Conservation (phyloP, 257 asterid species). For the Gardenia jasminoides region DNA sequence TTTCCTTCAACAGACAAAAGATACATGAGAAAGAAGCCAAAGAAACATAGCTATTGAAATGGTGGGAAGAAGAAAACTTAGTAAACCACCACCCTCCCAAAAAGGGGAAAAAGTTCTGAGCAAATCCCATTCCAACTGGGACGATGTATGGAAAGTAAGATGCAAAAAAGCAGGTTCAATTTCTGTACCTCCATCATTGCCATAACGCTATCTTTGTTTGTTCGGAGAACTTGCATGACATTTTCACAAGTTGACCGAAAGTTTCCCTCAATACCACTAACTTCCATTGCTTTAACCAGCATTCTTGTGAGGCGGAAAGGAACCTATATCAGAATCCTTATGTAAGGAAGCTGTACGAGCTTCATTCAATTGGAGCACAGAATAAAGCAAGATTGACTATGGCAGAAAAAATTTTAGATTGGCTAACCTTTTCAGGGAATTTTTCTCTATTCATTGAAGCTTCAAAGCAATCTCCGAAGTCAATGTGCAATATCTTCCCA, state of each 20-base stretch:
- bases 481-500: constrained; percentile 97
- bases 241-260: constrained; percentile 95
- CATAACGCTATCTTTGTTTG: constrained; percentile 95
- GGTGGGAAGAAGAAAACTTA: not conserved
- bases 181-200: constrained; percentile 98
- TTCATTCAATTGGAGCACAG: constrained; percentile 5
- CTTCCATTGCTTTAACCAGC: constrained; percentile 99
- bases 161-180: constrained; percentile 3
- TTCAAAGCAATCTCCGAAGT: constrained; percentile 99
- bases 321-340: constrained; percentile 54
- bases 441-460: constrained; percentile 99
- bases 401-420: not conserved
- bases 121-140: not conserved
- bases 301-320: constrained; percentile 98
- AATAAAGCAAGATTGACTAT: constrained; percentile 1
- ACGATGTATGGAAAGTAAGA: not conserved
- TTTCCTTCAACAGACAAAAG: not conserved
- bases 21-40: not conserved
- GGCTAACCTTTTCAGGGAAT: constrained; percentile 91
- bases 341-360: not conserved
- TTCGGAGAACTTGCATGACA: constrained; percentile 96
- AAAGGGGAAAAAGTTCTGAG: not conserved
- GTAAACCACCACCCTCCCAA: not conserved
- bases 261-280: constrained; percentile 98
- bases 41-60: not conserved